Evolutionary conservation across 768 basidiomycete genomes (phyloP).

Genomic region (Dacryopinax spathularia): DNA sequence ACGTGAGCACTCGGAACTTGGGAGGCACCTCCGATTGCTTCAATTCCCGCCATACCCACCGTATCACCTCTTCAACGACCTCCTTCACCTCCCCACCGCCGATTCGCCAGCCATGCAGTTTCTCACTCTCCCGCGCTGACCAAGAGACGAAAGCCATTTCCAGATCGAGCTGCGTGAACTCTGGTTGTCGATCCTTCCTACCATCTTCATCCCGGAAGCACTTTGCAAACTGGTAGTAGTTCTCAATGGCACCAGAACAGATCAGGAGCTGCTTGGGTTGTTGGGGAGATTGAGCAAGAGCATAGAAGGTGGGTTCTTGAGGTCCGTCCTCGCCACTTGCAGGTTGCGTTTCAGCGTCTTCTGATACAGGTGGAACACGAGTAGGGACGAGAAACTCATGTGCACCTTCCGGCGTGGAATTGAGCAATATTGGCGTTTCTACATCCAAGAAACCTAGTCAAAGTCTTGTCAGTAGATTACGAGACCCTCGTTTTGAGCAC

Average conservation of each 20-base stretch:
- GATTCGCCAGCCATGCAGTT: slow-evolving; percentile 53
- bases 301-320: slow-evolving; percentile 47
- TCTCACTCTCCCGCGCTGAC: slow-evolving; percentile 29
- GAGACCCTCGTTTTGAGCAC: background rate
- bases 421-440: slow-evolving; percentile 80
- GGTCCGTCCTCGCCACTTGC: background rate
- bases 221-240: slow-evolving; percentile 82
- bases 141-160: slow-evolving; percentile 94
- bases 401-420: slow-evolving; percentile 88
- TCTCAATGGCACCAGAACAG: slow-evolving; percentile 75
- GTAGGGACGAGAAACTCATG: slow-evolving; percentile 85
- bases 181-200: slow-evolving; percentile 86
- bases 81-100: slow-evolving; percentile 72
- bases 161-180: slow-evolving; percentile 93
- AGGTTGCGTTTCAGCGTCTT: background rate
- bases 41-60: slow-evolving; percentile 57
- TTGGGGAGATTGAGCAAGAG: slow-evolving; percentile 87
- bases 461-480: background rate
- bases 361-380: slow-evolving; percentile 24
- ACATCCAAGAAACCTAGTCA: slow-evolving; percentile 73
- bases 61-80: slow-evolving; percentile 61
- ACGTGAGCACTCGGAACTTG: slow-evolving; percentile 71
- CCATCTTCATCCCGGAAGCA: slow-evolving; percentile 96
- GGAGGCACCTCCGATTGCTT: slow-evolving; percentile 47
- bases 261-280: slow-evolving; percentile 91